Evolutionary conservation across 2,329 filamentous ascomycete genomes (phyloP).

Genomic region (Ciborinia camelliae): DNA sequence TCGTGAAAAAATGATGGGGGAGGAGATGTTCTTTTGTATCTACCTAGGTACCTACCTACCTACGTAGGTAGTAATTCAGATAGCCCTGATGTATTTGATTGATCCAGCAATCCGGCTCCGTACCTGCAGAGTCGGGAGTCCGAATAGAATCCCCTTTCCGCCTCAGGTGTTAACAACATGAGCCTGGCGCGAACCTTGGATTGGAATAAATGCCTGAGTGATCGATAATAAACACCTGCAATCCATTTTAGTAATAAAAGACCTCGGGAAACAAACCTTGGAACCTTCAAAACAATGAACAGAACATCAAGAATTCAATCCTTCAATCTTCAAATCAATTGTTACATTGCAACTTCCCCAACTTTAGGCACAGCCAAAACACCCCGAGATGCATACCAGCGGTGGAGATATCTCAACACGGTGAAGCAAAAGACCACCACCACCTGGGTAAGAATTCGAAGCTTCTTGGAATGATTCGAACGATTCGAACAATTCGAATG

Average conservation of each 20-base stretch:
- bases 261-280: no score
- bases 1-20: no score
- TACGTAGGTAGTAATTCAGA: no score
- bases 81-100: no score
- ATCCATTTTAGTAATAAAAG: no score
- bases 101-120: no score
- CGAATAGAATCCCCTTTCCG: conserved; percentile 1
- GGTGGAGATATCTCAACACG: conserved; percentile 9
- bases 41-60: no score
- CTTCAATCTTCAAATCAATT: neutral
- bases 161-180: conserved; percentile 11
- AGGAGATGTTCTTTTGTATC: neutral
- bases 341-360: neutral
- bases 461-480: neutral
- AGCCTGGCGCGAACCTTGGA: conserved; percentile 6
- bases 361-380: neutral
- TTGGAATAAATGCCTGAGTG: conserved; percentile 18
- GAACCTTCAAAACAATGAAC: neutral
- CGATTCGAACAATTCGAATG: no score
- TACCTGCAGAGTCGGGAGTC: neutral
- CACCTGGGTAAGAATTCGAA: neutral
- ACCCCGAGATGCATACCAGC: neutral
- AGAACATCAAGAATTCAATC: neutral
- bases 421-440: conserved; percentile 11
- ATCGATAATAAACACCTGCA: neutral